Conservation (phyloP, 805 yeast species). For the Kazachstania kunashirensis region DNA sequence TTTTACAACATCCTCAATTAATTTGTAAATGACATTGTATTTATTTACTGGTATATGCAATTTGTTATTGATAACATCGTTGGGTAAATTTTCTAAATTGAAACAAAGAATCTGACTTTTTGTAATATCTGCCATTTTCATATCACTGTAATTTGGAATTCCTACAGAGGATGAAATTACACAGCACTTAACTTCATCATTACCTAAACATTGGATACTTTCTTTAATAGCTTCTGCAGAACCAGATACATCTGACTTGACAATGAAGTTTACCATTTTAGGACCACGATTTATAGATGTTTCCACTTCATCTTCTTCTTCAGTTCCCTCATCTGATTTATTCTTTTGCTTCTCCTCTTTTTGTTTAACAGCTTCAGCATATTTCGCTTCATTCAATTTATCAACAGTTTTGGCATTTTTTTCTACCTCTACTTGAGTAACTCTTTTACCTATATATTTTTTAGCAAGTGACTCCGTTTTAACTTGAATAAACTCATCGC, state of each 20-base stretch:
- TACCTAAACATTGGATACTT: slow-evolving; percentile 73
- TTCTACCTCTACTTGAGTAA: slow-evolving; percentile 46
- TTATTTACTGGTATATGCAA: slow-evolving; percentile 53
- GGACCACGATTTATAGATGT: slow-evolving; percentile 18
- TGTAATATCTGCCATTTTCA: slow-evolving; percentile 60
- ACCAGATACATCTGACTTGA: slow-evolving; percentile 89
- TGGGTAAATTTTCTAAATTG: slow-evolving; percentile 54
- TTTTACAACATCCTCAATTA: slow-evolving; percentile 73
- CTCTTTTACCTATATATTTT: slow-evolving; percentile 58
- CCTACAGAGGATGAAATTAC: slow-evolving; percentile 75
- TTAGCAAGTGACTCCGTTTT: slow-evolving; percentile 66
- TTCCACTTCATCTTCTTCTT: slow-evolving; percentile 23
- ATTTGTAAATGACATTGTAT: slow-evolving; percentile 75
- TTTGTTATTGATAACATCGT: slow-evolving; percentile 43
- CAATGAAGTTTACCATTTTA: slow-evolving; percentile 46
- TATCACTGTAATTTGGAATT: slow-evolving; percentile 53
- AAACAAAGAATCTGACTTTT: slow-evolving; percentile 70
- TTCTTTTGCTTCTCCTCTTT: slow-evolving; percentile 34
- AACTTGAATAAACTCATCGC: slow-evolving; percentile 74
- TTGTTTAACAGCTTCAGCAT: slow-evolving; percentile 33
- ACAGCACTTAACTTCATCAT: slow-evolving; percentile 67
- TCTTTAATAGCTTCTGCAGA: slow-evolving; percentile 89
- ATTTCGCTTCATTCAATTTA: slow-evolving; percentile 54
- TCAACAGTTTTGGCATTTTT: slow-evolving; percentile 59
- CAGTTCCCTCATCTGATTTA: slow-evolving; percentile 38